Evolutionary conservation across 306 rosid species (phyloP).

Genomic region (Glycine tomentella): DNA sequence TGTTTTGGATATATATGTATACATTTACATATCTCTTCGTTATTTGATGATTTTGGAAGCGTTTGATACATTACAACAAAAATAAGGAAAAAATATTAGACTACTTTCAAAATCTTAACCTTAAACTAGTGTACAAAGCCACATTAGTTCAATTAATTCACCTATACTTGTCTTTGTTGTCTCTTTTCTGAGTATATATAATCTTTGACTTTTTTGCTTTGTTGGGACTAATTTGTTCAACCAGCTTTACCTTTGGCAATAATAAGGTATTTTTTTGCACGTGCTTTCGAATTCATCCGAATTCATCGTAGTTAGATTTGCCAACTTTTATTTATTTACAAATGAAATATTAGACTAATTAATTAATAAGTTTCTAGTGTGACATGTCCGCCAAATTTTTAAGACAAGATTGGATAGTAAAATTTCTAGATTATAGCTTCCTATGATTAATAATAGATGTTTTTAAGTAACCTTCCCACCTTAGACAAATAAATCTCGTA

Average conservation of each 20-base stretch:
- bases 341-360: background rate
- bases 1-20: background rate
- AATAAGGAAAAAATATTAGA: background rate
- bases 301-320: background rate
- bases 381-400: background rate
- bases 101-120: background rate
- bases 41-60: slow-evolving; percentile 17
- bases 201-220: background rate
- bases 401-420: background rate
- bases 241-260: background rate
- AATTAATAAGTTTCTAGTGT: background rate
- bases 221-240: background rate
- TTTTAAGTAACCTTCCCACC: background rate
- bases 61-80: background rate
- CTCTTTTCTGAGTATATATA: background rate
- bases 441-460: background rate
- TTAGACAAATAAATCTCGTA: background rate
- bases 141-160: background rate
- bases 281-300: background rate
- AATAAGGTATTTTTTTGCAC: background rate
- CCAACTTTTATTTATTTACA: background rate
- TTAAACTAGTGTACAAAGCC: background rate
- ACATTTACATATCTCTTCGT: background rate
- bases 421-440: background rate
- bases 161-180: background rate